Base-by-base conservation (phyloP, 2,329 filamentous ascomycete genomes). In the Bipolaris gigantea region DNA sequence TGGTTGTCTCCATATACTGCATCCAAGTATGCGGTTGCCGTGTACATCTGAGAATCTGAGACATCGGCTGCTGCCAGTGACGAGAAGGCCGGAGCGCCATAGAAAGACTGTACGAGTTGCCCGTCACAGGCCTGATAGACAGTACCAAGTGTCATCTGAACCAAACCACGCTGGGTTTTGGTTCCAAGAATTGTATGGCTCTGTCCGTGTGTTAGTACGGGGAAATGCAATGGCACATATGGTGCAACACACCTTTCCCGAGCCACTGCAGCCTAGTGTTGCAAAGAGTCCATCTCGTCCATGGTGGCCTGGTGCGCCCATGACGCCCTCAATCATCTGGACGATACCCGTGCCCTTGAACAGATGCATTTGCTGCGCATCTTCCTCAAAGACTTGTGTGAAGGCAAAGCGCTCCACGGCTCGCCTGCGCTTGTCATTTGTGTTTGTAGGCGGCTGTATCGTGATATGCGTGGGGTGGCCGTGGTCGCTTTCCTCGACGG, bases 171-270 rank as follows among this genome's bases (percentile, higher is more conserved):
- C 74, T 97, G 90, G 19, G 83, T 85, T 63, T 87, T 88, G 11
- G 90, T 95, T 50, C 94, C 94, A 15, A 99, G 83, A 56, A 97
- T 96, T 0, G 94, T 99, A 73, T 99, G 93, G 59, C 90, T 95
- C 93, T 97, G 35, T 21, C n/a, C 18, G 8, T 15, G 27, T 18
- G 15, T 67, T 34, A 67, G 52, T 18, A 43, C 1, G 1, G 25
- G 16, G 9, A 9, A 9, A 15, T 5, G 4, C 19, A 55, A 34
- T 66, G 55, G 43, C 15, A 34, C 15, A 13, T 11, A n/a, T 18
- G 8, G 11, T 25, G 15, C 38, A 9, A 32, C 48, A 41, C 69
- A 96, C 93, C 86, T 99, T 99, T 74, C 94, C 94, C 45, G 92
- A 97, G 11, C 94, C 94, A 7, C 93, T 97, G 39, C 97, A 92